Conservation (phyloP, 1,139 yeast genomes). For the Debaryomycetaceae sp. region DNA sequence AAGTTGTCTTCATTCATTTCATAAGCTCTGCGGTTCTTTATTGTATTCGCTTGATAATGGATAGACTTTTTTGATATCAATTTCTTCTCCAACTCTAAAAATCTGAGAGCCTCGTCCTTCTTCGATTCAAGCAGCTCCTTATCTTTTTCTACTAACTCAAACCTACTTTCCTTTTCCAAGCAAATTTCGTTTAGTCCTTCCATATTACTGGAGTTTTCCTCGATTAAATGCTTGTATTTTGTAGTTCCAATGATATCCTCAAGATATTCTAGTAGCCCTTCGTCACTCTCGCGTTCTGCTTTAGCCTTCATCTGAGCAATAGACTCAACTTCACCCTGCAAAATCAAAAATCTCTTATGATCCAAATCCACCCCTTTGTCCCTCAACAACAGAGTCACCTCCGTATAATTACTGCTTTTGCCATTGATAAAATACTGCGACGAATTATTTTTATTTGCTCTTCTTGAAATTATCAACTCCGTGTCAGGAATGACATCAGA, state of each 20-base stretch:
- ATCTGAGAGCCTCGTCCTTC: slow-evolving; percentile 67
- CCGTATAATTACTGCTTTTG: slow-evolving; percentile 66
- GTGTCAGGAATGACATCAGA: slow-evolving; percentile 49
- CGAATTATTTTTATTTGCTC: slow-evolving; percentile 70
- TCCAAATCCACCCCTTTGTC: slow-evolving; percentile 92
- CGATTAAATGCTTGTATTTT: slow-evolving; percentile 73
- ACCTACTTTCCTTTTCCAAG: slow-evolving; percentile 74
- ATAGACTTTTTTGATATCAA: slow-evolving; percentile 53
- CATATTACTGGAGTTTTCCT: slow-evolving; percentile 54
- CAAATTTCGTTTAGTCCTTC: slow-evolving; percentile 76
- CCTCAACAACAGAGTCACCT: slow-evolving; percentile 71
- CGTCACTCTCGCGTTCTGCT: slow-evolving; percentile 89
- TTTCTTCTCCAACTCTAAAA: slow-evolving; percentile 62
- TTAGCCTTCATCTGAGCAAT: slow-evolving; percentile 98
- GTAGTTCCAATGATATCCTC: slow-evolving; percentile 98
- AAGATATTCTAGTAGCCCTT: slow-evolving; percentile 87
- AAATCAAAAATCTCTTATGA: slow-evolving; percentile 87
- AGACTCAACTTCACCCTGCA: slow-evolving; percentile 98
- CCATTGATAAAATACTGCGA: slow-evolving; percentile 79
- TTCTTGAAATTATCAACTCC: slow-evolving; percentile 69
- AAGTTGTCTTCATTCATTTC: slow-evolving; percentile 32
- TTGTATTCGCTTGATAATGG: slow-evolving; percentile 53
- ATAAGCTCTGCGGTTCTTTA: slow-evolving; percentile 38
- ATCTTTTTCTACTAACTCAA: slow-evolving; percentile 77
- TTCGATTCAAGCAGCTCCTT: slow-evolving; percentile 64